Evolutionary conservation across 177 flowering plant species (phyloP), one percentile per base, ranked within the genome.

Genomic region (Vitis hybrid): DNA sequence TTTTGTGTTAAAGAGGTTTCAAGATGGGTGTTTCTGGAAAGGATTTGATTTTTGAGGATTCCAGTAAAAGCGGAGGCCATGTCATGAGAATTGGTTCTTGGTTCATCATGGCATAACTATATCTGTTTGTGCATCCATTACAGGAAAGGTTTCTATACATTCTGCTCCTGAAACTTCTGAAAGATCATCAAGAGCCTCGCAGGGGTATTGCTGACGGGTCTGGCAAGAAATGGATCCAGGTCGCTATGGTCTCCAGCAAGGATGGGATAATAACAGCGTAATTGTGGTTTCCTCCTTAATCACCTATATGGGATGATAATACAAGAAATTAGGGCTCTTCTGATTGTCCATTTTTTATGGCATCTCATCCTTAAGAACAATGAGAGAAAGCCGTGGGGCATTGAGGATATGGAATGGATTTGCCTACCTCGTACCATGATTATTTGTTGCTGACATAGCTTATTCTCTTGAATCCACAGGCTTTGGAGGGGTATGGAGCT

Each of bases 191-290:
- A 81, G 82, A 81, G 81, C 79, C 69, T 82, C 77, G 71, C 80
- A 74, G 88, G 85, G 83, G 71, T 73, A 72, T 66, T 74, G 64
- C 65, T 69, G 64, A 67, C 64, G 68, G 60, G 72, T 74, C 74
- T 75, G 65, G 70, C 80, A 51, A 76, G 83, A 76, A 79, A 96
- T 96, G 99, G 99, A 96, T 81, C 94, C 88, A 76, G 91, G 94
- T 71, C 98, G 97, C 86, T 92, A 86, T 87, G 94, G 87, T 78
- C 90, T 73, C 80, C 99, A 87, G 84, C 98, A 91, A 84, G 95
- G 97, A 92, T 92, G 99, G 98, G 98, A 96, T 82, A 91, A 90
- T 94, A 92, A 92, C 98, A 96, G 99, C 97, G 98, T 96, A 96
- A 96, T 92, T 94, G 98, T 86, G 91, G 97, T 93, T 93, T 91